Base-by-base conservation (phyloP, 192 early-diverging fungal genomes). In the Spizellomyces punctatus region DNA sequence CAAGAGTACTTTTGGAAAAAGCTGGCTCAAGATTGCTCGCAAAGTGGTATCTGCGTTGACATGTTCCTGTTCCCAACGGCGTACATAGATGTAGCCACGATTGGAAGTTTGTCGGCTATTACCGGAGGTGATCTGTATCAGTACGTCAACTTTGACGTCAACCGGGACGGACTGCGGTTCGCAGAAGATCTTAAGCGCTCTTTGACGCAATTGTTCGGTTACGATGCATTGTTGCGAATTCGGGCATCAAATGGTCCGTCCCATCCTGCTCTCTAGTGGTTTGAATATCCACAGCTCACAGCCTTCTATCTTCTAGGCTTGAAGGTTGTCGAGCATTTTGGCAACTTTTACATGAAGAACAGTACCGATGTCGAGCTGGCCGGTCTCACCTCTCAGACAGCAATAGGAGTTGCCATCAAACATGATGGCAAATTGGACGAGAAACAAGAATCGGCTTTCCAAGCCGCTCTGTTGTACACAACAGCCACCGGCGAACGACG, bases 401-500 rank as follows among this genome's bases (percentile, higher is more conserved):
- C 95, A 0, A 85, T 98, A 73, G 96, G 86, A 4, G 89, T 93
- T 54, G 71, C 85, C 19, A 77, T 99, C 66, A 90, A 91, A 73
- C 89, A 98, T 72, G 97, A 99, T 49, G 90, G 89, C 43, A 93
- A 93, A 72, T 81, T 99, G 45, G 92, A 96, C 61, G 92, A 95
- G 63, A 81, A 84, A 17, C 58, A 22, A 10, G 90, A 94, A 57
- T 89, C 89, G 8, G 90, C 85, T 45, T 91, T 99, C 88, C 97
- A 99, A 76, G 89, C 87, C 17, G 97, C 97, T 5, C 79, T 99
- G 58, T 82, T 99, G 49, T 99, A 99, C 84, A 99, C 97, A 10
- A 96, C 95, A 0, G 88, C 91, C 0, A 78, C 78, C 42, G 97
- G 97, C 0, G 80, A 94, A 68, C 91, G 97, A 16, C 85, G 96